These are phyloP conservation scores for Gracilaria gracilis DNA, from an alignment of 23 red algal genomes.

Conservation along the genomic window DNA sequence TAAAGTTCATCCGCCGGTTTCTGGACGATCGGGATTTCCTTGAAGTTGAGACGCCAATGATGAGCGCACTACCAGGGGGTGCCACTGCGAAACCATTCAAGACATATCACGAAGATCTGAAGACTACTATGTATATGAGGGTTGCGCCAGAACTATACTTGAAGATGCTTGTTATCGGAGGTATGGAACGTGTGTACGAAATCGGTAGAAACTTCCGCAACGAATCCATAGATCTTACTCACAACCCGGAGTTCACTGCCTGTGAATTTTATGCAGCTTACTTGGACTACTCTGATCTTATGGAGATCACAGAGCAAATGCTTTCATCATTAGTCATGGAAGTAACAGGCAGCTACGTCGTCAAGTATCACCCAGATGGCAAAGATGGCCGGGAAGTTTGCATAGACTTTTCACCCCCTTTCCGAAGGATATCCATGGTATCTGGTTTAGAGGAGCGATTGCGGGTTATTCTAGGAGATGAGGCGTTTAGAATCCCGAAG, in stretches of 20 bases:
- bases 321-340: slow-evolving; percentile 79
- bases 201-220: slow-evolving; percentile 98
- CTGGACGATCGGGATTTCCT: slow-evolving; percentile 89
- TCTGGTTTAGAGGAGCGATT: slow-evolving; percentile 79
- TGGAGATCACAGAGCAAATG: slow-evolving; percentile 92
- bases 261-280: slow-evolving; percentile 99
- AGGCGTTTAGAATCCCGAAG: slow-evolving; percentile 50
- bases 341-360: slow-evolving; percentile 58
- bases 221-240: slow-evolving; percentile 97
- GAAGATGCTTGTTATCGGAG: slow-evolving; percentile 97
- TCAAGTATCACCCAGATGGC: slow-evolving; percentile 92
- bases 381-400: slow-evolving; percentile 58
- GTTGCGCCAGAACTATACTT: slow-evolving; percentile 97
- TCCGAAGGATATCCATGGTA: slow-evolving; percentile 84
- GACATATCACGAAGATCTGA: slow-evolving; percentile 96
- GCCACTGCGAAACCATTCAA: slow-evolving; percentile 96
- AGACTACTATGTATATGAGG: slow-evolving; percentile 97
- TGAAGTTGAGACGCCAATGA: slow-evolving; percentile 98
- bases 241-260: slow-evolving; percentile 99
- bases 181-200: slow-evolving; percentile 97
- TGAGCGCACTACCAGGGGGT: slow-evolving; percentile 93
- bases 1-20: slow-evolving; percentile 89
- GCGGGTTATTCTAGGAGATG: slow-evolving; percentile 28
- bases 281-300: slow-evolving; percentile 94
- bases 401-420: slow-evolving; percentile 97